These are phyloP conservation scores for Prunella vulgaris DNA, from an alignment of 257 asterid genomes.

Conservation along the genomic window DNA sequence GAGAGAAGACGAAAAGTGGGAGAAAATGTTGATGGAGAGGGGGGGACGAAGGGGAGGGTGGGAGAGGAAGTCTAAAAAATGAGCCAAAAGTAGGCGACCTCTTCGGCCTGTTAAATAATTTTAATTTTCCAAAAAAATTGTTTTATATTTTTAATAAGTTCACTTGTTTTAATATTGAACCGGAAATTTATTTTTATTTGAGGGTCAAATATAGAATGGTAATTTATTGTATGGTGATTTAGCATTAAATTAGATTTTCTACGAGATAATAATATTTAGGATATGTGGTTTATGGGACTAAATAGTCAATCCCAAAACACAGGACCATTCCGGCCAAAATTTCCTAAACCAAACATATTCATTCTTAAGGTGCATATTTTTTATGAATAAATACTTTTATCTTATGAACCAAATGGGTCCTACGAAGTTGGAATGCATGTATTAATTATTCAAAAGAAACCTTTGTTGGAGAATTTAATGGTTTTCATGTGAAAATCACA, in stretches of 20 bases:
- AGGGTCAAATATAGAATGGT: neutral
- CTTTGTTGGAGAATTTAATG: neutral
- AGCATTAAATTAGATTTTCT: neutral
- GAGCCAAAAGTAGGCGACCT: constrained; percentile 13
- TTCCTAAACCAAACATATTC: no score
- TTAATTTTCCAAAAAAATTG: no score
- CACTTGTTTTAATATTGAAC: neutral
- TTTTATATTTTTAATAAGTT: no score
- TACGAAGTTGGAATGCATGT: neutral
- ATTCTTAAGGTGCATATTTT: no score
- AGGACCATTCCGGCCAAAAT: no score
- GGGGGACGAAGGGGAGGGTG: neutral
- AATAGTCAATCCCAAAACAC: no score
- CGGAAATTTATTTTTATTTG: no score
- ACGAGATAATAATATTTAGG: neutral
- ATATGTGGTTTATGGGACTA: neutral
- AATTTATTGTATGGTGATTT: neutral
- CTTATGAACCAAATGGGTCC: no score
- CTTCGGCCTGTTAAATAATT: no score
- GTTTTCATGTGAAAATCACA: neutral
- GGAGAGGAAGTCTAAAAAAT: neutral
- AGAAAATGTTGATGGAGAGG: no score
- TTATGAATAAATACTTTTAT: no score
- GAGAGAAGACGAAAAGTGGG: no score
- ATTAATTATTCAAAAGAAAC: neutral